Conservation (phyloP, 108 stramenopile genomes). For the Cyclotella sp. region DNA sequence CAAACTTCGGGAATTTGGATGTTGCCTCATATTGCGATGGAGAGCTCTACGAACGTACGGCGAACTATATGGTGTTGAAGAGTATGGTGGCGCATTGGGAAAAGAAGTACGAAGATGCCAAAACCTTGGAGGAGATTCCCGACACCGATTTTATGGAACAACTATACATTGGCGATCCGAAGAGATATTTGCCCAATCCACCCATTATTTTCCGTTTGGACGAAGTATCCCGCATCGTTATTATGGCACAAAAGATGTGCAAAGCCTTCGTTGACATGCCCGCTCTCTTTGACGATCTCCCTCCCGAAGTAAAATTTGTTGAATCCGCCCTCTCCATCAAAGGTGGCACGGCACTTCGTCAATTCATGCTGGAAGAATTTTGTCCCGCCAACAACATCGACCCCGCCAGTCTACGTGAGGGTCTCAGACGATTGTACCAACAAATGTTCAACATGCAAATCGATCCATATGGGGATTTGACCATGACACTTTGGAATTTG, state of each 20-base stretch:
- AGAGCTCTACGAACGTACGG: constrained; percentile 80
- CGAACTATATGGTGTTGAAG: constrained; percentile 82
- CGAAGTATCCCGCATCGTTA: constrained; percentile 72
- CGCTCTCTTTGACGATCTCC: constrained; percentile 70
- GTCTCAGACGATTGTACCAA: constrained; percentile 65
- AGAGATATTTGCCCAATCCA: constrained; percentile 76
- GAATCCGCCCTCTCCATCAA: constrained; percentile 71
- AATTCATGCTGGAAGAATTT: constrained; percentile 82
- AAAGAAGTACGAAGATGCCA: constrained; percentile 84
- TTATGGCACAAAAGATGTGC: constrained; percentile 84
- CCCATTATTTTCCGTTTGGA: constrained; percentile 75
- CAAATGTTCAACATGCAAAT: constrained; percentile 88
- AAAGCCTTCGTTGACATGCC: constrained; percentile 67
- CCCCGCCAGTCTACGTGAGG: constrained; percentile 75
- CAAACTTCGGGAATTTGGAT: constrained; percentile 87
- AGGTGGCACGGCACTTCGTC: constrained; percentile 80
- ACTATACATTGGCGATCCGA: constrained; percentile 75
- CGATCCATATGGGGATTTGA: constrained; percentile 85
- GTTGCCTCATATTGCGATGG: constrained; percentile 60
- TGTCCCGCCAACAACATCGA: constrained; percentile 76
- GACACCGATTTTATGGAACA: constrained; percentile 51
- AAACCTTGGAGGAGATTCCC: constrained; percentile 61
- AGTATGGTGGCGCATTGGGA: constrained; percentile 90
- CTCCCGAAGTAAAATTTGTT: constrained; percentile 76
- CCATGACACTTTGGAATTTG: constrained; percentile 70